Evolutionary conservation across 2,329 filamentous ascomycete species (phyloP), one percentile per base, ranked within the genome.

Genomic region (Epichloe amarillans): DNA sequence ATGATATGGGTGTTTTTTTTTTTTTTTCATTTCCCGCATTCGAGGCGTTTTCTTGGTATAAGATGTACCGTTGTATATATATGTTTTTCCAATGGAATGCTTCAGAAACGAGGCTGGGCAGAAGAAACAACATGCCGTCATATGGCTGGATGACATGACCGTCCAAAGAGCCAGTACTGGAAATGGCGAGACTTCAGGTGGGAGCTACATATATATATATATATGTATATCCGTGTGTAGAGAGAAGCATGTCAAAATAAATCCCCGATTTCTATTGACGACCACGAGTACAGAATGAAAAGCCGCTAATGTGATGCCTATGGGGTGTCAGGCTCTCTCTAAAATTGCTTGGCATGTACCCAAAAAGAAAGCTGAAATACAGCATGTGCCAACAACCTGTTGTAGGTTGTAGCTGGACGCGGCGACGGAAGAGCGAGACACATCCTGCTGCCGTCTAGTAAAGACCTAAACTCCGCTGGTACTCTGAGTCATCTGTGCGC

Each of bases 351-450:
- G 37, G 12, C 40, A 44, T 44, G 19, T 38, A 49, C 33, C 30
- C 33, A 50, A 36, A 38, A 12, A 11, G 37, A 30, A 21, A 17
- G 19, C 15, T 39, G 47, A 14, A 19, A 41, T n/a, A 52, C 55
- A 52, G 50, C 53, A 58, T 53, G 46, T 50, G 51, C 53, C 55
- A 41, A 42, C 19, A 30, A 30, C 8, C 10, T 30, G 30, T 30
- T 30, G 3, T 11, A 30, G 30, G 30, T 4, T 30, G 30, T 30
- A 11, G 8, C 30, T 30, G 11, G 30, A 30, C 1, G 8, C 10
- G 30, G 30, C 8, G 30, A 30, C 8, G 30, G 10, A 30, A 30
- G 2, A 36, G 30, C 17, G 26, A 23, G 21, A 43, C 41, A 14
- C 1, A 14, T 35, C 15, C 30, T 30, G 44, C 17, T 17, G 11